phyloP scores from a whole-genome alignment of 2,329 filamentous ascomycete genomes.

The Phaeophleospora eucalypticola region DNA sequence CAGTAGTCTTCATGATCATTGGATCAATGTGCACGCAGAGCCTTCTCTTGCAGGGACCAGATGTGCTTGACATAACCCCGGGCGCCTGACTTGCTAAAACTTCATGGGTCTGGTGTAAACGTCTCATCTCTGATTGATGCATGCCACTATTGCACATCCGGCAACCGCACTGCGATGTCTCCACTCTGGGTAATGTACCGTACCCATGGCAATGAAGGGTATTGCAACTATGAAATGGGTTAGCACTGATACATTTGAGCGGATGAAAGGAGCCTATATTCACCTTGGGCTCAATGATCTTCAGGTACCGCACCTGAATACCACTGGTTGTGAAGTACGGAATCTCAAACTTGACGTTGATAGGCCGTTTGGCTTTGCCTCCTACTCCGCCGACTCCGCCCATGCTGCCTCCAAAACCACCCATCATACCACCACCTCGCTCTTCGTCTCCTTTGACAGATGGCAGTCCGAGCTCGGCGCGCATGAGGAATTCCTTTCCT shows the following conservation, averaged over 20 bases:
- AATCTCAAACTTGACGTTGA: slow-evolving; percentile 99
- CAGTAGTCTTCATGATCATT: too few relatives aligned
- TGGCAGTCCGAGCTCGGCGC: slow-evolving; percentile 88
- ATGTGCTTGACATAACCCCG: too few relatives aligned
- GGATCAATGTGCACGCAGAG: too few relatives aligned
- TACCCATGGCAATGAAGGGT: slow-evolving; percentile 94
- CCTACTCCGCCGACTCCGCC: slow-evolving; percentile 83
- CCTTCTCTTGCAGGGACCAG: too few relatives aligned
- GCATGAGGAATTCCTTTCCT: slow-evolving; percentile 98
- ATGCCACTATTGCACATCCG: slow-evolving; percentile 70
- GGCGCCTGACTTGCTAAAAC: too few relatives aligned
- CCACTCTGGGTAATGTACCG: slow-evolving; percentile 98
- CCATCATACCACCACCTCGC: slow-evolving; percentile 86
- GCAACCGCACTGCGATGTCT: slow-evolving; percentile 89
- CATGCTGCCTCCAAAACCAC: slow-evolving; percentile 90
- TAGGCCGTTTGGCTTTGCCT: slow-evolving; percentile 94
- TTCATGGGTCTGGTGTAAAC: too few relatives aligned
- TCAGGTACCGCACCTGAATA: slow-evolving; percentile 96
- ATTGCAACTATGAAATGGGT: slow-evolving; percentile 72
- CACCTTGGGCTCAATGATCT: slow-evolving; percentile 99
- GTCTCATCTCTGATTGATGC: too few relatives aligned
- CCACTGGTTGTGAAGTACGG: slow-evolving; percentile 99
- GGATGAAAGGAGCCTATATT: slow-evolving; percentile 6
- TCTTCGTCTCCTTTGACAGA: slow-evolving; percentile 95
- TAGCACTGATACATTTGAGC: slow-evolving; percentile 2